Conservation (phyloP, 2,329 filamentous ascomycete genomes). For the Cercospora sp. region DNA sequence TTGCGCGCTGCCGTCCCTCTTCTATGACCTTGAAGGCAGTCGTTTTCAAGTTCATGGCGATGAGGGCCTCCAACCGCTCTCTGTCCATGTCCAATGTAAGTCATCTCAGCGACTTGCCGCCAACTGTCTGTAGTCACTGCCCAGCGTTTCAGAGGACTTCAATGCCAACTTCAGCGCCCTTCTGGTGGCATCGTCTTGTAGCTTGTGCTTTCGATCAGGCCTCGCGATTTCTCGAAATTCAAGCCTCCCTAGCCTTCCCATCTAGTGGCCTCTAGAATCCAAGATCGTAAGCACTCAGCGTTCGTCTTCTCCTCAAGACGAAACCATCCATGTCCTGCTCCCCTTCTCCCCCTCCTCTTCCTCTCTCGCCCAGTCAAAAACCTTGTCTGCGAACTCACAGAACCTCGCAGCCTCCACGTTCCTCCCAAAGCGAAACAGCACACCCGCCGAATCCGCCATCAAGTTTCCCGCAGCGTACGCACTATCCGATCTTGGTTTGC, state of each 20-base stretch:
- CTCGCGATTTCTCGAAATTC: neutral
- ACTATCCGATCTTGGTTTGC: slow-evolving; percentile 2
- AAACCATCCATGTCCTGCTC: neutral
- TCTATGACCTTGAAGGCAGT: neutral
- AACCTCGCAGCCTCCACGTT: slow-evolving; percentile 18
- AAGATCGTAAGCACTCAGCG: neutral
- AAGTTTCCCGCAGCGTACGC: slow-evolving; percentile 11
- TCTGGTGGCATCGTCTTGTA: neutral
- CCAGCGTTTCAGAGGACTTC: neutral
- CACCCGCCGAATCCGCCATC: slow-evolving; percentile 15
- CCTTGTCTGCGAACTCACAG: slow-evolving; percentile 20
- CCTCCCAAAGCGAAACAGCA: slow-evolving; percentile 23
- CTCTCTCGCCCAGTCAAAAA: slow-evolving; percentile 13
- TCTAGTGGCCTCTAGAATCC: neutral
- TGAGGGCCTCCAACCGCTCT: neutral
- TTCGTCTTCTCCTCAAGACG: neutral
- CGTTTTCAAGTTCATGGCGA: neutral
- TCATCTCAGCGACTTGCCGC: neutral
- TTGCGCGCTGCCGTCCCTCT: neutral
- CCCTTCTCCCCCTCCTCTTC: slow-evolving; percentile 11
- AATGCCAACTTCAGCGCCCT: neutral
- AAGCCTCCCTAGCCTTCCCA: neutral
- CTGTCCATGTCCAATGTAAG: neutral
- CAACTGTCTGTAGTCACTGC: neutral
- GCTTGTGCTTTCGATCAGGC: neutral